Conservation (phyloP, 2,329 filamentous ascomycete genomes). For the Hymenoscyphus fraxineus region DNA sequence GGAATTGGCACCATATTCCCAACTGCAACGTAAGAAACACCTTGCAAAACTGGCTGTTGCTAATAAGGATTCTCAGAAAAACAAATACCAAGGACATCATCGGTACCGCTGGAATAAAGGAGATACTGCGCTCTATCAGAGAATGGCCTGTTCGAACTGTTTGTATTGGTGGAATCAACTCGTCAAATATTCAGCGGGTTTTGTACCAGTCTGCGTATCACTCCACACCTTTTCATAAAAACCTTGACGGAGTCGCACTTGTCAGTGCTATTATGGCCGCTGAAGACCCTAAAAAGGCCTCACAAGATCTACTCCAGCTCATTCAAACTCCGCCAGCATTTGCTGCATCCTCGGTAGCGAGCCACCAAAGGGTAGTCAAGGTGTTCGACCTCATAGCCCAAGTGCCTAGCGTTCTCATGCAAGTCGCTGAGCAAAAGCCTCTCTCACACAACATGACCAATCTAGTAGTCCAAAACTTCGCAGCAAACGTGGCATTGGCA, state of each 20-base stretch:
- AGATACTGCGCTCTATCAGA: slow-evolving; percentile 60
- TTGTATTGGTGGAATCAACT: slow-evolving; percentile 85
- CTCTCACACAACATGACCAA: slow-evolving; percentile 98
- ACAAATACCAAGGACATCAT: slow-evolving; percentile 82
- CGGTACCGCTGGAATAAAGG: slow-evolving; percentile 65
- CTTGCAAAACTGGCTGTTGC: not conserved
- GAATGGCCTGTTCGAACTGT: slow-evolving; percentile 56
- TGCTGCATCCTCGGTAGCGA: slow-evolving; percentile 16
- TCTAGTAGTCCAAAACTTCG: slow-evolving; percentile 90
- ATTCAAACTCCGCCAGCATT: slow-evolving; percentile 40
- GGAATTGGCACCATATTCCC: slow-evolving; percentile 88
- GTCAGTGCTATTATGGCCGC: slow-evolving; percentile 85
- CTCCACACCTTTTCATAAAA: slow-evolving; percentile 51
- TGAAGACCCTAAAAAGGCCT: slow-evolving; percentile 59
- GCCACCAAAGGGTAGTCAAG: slow-evolving; percentile 20
- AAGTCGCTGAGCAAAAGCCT: slow-evolving; percentile 61
- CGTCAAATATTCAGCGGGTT: slow-evolving; percentile 69
- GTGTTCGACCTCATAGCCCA: slow-evolving; percentile 25
- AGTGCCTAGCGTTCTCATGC: slow-evolving; percentile 47
- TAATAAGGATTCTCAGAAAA: slow-evolving; percentile 53
- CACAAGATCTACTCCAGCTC: slow-evolving; percentile 54
- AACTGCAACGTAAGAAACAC: slow-evolving; percentile 63
- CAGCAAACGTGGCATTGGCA: slow-evolving; percentile 82
- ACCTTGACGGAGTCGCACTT: slow-evolving; percentile 77
- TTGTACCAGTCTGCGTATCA: slow-evolving; percentile 60